Conservation (phyloP, 805 yeast genomes). For the Ogataea minuta region DNA sequence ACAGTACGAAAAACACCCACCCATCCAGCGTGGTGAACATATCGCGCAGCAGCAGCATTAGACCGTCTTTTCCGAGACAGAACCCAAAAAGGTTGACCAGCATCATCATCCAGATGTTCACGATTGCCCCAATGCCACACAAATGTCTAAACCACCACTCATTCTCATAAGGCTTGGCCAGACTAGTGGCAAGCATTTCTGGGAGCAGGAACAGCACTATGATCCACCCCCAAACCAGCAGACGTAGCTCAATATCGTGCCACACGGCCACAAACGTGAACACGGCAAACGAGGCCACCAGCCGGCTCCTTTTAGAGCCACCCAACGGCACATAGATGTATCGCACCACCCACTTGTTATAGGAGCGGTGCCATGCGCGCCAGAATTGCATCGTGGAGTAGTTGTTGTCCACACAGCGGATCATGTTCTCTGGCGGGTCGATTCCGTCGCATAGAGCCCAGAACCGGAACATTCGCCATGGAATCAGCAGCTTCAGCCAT, state of each 20-base stretch:
- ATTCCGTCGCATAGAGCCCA: constrained; percentile 93
- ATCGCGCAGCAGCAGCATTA: constrained; percentile 57
- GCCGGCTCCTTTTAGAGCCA: constrained; percentile 66
- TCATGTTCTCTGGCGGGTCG: constrained; percentile 97
- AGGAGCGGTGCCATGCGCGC: constrained; percentile 99
- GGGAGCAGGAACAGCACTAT: constrained; percentile 85
- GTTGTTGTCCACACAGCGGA: constrained; percentile 92
- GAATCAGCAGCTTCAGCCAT: constrained; percentile 89
- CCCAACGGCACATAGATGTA: constrained; percentile 92
- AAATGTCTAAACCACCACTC: constrained; percentile 74
- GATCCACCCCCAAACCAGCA: constrained; percentile 95
- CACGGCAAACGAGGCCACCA: constrained; percentile 77
- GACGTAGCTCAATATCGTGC: constrained; percentile 92
- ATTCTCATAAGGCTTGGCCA: constrained; percentile 33
- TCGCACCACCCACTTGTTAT: constrained; percentile 83
- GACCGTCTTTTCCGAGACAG: constrained; percentile 89
- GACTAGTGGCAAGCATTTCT: constrained; percentile 63
- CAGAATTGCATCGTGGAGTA: constrained; percentile 93
- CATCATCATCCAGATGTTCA: constrained; percentile 97
- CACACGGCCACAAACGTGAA: constrained; percentile 95
- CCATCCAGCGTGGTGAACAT: constrained; percentile 76
- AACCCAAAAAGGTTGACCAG: constrained; percentile 93
- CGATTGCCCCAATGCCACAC: constrained; percentile 85
- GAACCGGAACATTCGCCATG: constrained; percentile 92
- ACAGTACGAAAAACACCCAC: constrained; percentile 54